Evolutionary conservation across 768 basidiomycete species (phyloP).

Genomic region (Xerocomus potaroensis): DNA sequence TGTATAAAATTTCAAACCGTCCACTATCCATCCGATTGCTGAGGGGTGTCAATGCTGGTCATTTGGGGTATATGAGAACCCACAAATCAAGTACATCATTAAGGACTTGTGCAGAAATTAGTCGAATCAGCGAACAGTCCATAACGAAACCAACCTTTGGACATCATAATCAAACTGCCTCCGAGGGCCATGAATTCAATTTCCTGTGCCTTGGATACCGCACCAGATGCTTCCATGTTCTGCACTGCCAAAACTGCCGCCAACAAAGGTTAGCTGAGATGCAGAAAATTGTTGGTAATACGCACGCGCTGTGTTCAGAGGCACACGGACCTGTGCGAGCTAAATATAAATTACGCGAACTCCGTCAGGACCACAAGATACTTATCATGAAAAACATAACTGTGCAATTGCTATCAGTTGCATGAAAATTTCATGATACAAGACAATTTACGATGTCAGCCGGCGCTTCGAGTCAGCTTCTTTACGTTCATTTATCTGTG

Average conservation of each 20-base stretch:
- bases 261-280: constrained; percentile 1
- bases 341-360: constrained; percentile 12
- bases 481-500: constrained; percentile 71
- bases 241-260: constrained; percentile 73
- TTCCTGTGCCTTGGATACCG: constrained; percentile 69
- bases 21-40: constrained; percentile 88
- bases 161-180: constrained; percentile 85
- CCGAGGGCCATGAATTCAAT: constrained; percentile 86
- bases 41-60: constrained; percentile 6
- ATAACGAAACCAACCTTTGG: constrained; percentile 50
- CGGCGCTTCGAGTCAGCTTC: constrained; percentile 79
- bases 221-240: constrained; percentile 81
- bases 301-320: constrained; percentile 67
- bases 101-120: constrained; percentile 43
- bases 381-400: constrained; percentile 80
- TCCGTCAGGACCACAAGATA: constrained; percentile 2
- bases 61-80: constrained; percentile 21
- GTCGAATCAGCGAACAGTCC: not conserved
- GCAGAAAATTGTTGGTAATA: constrained; percentile 1
- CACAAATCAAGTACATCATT: constrained; percentile 82
- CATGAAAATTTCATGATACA: constrained; percentile 2
- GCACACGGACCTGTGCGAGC: constrained; percentile 67
- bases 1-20: constrained; percentile 62
- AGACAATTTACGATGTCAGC: constrained; percentile 63
- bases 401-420: constrained; percentile 23